Base-by-base conservation (phyloP, 257 asterid species). In the Jacaranda mimosifolia region DNA sequence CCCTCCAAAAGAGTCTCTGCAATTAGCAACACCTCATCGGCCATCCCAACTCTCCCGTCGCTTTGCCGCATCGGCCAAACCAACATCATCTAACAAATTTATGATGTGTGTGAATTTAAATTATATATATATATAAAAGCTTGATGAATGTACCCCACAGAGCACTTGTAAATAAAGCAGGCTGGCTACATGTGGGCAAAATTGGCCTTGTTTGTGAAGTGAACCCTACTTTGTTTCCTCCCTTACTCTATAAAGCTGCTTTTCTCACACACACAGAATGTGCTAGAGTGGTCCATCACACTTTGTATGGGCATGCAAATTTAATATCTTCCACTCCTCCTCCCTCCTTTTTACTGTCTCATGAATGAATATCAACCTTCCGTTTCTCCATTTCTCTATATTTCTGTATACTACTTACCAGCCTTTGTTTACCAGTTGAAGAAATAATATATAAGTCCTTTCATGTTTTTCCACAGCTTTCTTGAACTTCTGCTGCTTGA, bases 381-480 rank as follows among this genome's bases (percentile, higher is more conserved):
- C 32, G 2, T 26, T 26, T 26, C 32, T 26, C 32, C 32, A 26
- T 26, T 26, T 26, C 32, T 26, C 32, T 43, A 5, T 63, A 21
- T 11, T 26, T 60, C 4, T 64, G 32, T 40, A 32, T 5, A 43
- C 35, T 14, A 12, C 70, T 35, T 36, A 13, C 26, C 18, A 9
- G 4, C 38, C 4, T 35, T 36, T 32, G 46, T 5, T 5, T 55
- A 12, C 39, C 38, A 4, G 18, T 40, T 8, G 18, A 55, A 55
- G 10, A 17, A 71, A 38, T 52, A 26, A 26, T 26, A n/a, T 42
- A 15, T 26, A 3, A 68, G 36, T 86, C 92, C 90, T 85, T 81
- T 58, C 91, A 85, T 92, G 90, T 90, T 86, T 89, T 90, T 90
- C 97, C 97, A 92, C 97, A 89, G 97, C 97, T 90, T 92, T 92